phyloP scores from a whole-genome alignment of 768 basidiomycete species.

The Mycena sanguinolenta region DNA sequence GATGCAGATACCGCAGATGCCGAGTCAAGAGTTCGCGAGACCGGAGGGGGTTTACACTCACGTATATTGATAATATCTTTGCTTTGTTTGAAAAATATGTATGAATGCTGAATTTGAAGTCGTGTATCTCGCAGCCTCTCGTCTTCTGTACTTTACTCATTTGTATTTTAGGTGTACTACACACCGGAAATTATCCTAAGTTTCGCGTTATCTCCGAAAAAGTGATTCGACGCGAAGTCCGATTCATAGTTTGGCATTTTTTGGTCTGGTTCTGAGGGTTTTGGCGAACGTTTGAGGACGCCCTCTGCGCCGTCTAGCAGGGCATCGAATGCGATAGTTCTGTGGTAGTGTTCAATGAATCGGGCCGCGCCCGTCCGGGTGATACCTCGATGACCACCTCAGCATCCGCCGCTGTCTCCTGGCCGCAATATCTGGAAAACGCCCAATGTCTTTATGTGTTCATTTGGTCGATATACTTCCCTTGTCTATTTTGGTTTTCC shows the following conservation, averaged over 20 bases:
- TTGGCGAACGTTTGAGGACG: too few species aligned
- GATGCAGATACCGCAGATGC: constrained; percentile 51
- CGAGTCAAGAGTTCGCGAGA: constrained; percentile 27
- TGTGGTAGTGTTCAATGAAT: too few species aligned
- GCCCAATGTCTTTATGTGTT: too few species aligned
- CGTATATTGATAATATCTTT: constrained; percentile 15
- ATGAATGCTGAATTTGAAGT: constrained; percentile 15
- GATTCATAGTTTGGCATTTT: constrained; percentile 47
- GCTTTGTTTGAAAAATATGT: constrained; percentile 2
- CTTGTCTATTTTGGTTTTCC: too few species aligned
- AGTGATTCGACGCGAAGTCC: background rate
- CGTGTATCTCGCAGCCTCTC: constrained; percentile 17
- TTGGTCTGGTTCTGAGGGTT: too few species aligned
- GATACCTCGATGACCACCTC: too few species aligned
- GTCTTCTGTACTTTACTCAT: constrained; percentile 10
- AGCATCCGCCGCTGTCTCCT: too few species aligned
- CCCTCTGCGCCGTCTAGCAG: too few species aligned
- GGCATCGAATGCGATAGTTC: too few species aligned
- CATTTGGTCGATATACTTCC: too few species aligned
- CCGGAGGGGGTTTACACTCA: constrained; percentile 31
- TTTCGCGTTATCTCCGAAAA: background rate
- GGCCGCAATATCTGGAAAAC: too few species aligned
- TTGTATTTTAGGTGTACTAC: constrained; percentile 3
- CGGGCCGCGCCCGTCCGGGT: too few species aligned
- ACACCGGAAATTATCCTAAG: constrained; percentile 7